Evolutionary conservation across 2,329 filamentous ascomycete species (phyloP), one percentile per base, ranked within the genome.

Genomic region (Colletotrichum filicis): DNA sequence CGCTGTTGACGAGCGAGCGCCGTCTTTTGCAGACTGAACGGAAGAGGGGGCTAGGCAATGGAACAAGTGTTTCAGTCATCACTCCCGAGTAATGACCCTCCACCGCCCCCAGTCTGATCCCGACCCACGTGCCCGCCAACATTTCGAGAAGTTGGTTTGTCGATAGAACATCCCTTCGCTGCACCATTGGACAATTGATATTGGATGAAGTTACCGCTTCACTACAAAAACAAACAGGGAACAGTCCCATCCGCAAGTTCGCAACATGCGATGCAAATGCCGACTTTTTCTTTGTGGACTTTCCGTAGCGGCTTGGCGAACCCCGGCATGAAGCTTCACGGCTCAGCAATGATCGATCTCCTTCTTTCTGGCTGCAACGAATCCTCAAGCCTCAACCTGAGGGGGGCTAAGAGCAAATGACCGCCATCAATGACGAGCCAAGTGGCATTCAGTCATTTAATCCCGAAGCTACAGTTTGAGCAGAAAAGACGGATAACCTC

Each of bases 1-100:
- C 60, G 46, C 32, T 32, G 49, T 57, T 24, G 12, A 28, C 42
- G 60, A 65, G 55, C 66, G 70, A 70, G 70, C 42, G 42, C 56
- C 22, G 49, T 58, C 24, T 28, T 69, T 63, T 63, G 37, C 52
- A 28, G 35, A n/a, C 42, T 28, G 6, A 24, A 53, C 32, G 28
- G 56, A 28, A 12, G 64, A 52, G 49, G 46, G 28, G 52, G 22
- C 66, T 19, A 61, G 60, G 55, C 70, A 49, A 56, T 65, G 60
- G 64, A 65, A 61, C 70, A 61, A 26, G 28, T 60, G 70, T 73
- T 73, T 73, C 70, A 58, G 60, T 70, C 66, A 70, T 28, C 22
- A 42, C 66, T 55, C 55, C 60, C 70, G 70, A 70, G 66, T 73
- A 73, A 73, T 65, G 66, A 70, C 12, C 24, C 66, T 35, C 49